Evolutionary conservation across 2,329 filamentous ascomycete genomes (phyloP).

Genomic region (Exutisphaerella laricina): DNA sequence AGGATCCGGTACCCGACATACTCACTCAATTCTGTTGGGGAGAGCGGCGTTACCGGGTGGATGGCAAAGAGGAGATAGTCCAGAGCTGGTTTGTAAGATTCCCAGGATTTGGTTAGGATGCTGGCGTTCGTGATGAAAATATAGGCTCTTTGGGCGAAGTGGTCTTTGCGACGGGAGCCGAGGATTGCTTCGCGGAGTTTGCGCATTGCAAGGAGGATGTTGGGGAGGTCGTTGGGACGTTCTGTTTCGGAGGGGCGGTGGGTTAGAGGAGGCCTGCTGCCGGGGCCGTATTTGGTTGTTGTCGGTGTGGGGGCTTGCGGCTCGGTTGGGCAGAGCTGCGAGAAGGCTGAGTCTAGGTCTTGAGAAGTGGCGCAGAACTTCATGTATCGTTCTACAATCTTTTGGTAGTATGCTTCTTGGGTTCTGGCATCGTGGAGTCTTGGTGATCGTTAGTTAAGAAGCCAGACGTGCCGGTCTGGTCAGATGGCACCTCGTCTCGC

Average conservation of each 20-base stretch:
- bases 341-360: constrained; percentile 69
- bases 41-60: constrained; percentile 61
- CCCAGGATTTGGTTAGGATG: constrained; percentile 73
- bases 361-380: constrained; percentile 74
- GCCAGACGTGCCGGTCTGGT: no score
- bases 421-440: constrained; percentile 59
- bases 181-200: constrained; percentile 90
- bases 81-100: constrained; percentile 85
- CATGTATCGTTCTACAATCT: constrained; percentile 84
- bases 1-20: constrained; percentile 76
- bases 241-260: constrained; percentile 25
- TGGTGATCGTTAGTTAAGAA: neutral
- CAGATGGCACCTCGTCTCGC: constrained; percentile 67
- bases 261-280: constrained; percentile 13
- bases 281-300: constrained; percentile 1
- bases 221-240: constrained; percentile 60
- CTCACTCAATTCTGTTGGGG: constrained; percentile 67
- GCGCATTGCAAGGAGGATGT: constrained; percentile 75
- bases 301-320: neutral
- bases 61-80: constrained; percentile 69
- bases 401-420: constrained; percentile 81
- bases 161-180: constrained; percentile 66
- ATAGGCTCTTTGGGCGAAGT: constrained; percentile 83
- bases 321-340: constrained; percentile 50
- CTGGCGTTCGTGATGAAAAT: constrained; percentile 84